Conservation (phyloP, 2,329 filamentous ascomycete genomes). For the Colletotrichum nymphaeae region DNA sequence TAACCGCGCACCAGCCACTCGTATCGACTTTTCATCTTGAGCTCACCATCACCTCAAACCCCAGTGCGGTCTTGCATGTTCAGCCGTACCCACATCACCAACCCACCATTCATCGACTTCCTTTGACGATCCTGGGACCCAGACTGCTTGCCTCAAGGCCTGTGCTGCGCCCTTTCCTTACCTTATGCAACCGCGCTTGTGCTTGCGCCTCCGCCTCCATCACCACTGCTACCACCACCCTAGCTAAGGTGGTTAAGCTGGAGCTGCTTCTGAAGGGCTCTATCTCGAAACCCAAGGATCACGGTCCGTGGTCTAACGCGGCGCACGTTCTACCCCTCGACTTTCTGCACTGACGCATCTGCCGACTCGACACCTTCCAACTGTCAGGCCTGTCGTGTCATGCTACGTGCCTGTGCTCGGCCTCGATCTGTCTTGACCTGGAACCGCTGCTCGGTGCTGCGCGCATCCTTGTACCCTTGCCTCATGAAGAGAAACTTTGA, state of each 20-base stretch:
- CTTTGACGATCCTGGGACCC: background rate
- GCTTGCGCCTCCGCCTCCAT: background rate
- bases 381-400: constrained; percentile 15
- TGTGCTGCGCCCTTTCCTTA: background rate
- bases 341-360: background rate
- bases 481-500: constrained; percentile 36
- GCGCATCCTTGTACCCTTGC: background rate
- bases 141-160: background rate
- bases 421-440: constrained; percentile 2
- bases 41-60: background rate
- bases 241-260: background rate
- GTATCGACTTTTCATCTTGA: background rate
- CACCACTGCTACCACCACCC: background rate
- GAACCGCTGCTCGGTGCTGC: constrained; percentile 1
- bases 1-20: background rate
- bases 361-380: background rate
- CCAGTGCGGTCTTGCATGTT: background rate
- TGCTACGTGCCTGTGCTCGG: constrained; percentile 24
- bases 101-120: background rate
- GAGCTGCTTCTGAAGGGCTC: background rate
- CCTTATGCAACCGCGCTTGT: background rate
- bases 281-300: background rate
- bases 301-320: background rate
- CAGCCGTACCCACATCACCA: background rate
- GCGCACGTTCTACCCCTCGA: background rate